Conservation (phyloP, 345 rosid species). For the Gossypium stocksii region DNA sequence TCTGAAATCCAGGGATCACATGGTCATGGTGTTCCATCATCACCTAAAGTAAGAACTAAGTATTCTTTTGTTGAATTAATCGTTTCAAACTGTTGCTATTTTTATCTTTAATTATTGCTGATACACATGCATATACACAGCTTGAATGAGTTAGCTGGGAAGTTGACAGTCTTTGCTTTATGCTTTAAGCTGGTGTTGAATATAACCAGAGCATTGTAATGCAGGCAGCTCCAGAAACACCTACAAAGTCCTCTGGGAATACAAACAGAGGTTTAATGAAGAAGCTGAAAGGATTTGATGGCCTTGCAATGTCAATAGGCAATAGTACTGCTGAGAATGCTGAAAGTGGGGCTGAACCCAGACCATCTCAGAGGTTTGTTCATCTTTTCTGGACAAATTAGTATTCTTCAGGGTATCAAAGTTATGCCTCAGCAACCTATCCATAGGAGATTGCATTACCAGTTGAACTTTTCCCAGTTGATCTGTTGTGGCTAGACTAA, state of each 20-base stretch:
- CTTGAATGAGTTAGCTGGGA: constrained; percentile 1
- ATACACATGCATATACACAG: not conserved
- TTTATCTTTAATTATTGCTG: not conserved
- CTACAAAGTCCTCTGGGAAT: constrained; percentile 58
- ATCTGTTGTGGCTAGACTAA: constrained; percentile 1
- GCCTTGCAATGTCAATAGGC: constrained; percentile 84
- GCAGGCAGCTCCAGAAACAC: constrained; percentile 61
- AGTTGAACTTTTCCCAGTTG: not conserved
- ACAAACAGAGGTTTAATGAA: constrained; percentile 62
- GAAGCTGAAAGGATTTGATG: constrained; percentile 81
- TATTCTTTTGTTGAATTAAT: constrained; percentile 7
- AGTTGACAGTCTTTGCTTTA: not conserved
- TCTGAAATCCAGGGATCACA: constrained; percentile 40
- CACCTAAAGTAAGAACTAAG: constrained; percentile 46
- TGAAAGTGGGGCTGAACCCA: constrained; percentile 40
- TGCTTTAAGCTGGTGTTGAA: constrained; percentile 1
- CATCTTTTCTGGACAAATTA: not conserved
- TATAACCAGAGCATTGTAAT: constrained; percentile 23
- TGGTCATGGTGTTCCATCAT: constrained; percentile 38
- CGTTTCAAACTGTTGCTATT: not conserved
- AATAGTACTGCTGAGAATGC: constrained; percentile 47
- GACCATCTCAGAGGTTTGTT: constrained; percentile 62
- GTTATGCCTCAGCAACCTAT: not conserved
- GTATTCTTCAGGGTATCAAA: not conserved
- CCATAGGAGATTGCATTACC: not conserved